Percentiles rank a stretch among this genome's conserved stretches.
phyloP scores from a whole-genome alignment of 192 early-diverging fungal species.

The Funneliformis mosseae region DNA sequence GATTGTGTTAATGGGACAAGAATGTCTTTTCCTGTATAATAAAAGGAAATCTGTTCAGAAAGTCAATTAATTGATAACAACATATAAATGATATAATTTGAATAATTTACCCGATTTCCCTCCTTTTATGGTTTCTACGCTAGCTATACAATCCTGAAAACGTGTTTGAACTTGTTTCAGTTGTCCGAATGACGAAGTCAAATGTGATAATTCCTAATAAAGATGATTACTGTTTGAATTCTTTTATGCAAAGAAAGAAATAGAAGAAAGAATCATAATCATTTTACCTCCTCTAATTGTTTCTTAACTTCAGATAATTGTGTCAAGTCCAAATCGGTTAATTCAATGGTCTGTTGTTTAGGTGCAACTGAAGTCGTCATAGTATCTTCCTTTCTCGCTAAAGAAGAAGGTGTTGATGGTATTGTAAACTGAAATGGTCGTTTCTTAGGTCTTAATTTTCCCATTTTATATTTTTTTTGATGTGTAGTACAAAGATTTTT shows the following conservation, averaged over 20 bases:
- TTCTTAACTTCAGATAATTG: conserved; percentile 81
- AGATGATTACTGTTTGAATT: background rate
- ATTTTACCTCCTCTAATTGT: conserved; percentile 80
- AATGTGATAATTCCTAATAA: conserved; percentile 77
- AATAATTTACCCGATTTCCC: conserved; percentile 49
- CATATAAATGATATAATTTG: conserved; percentile 16
- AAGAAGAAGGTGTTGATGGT: too few relatives aligned
- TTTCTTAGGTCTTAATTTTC: background rate
- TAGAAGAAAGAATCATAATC: background rate
- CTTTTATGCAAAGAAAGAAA: background rate
- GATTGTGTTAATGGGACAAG: conserved; percentile 81
- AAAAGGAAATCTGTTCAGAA: background rate
- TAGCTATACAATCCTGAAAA: conserved; percentile 83
- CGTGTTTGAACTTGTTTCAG: conserved; percentile 86
- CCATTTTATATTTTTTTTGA: background rate
- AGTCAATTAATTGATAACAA: background rate
- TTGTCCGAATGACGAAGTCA: conserved; percentile 82
- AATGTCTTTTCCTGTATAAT: conserved; percentile 57
- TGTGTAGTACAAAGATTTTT: background rate
- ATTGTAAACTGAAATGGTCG: background rate
- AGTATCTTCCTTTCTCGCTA: background rate
- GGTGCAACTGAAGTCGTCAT: background rate
- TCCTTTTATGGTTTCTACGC: conserved; percentile 62
- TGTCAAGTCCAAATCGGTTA: conserved; percentile 79
- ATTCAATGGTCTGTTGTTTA: conserved; percentile 59